These are phyloP conservation scores for Alternaria sp. DNA, from an alignment of 2,329 filamentous ascomycete genomes.

Conservation along the genomic window DNA sequence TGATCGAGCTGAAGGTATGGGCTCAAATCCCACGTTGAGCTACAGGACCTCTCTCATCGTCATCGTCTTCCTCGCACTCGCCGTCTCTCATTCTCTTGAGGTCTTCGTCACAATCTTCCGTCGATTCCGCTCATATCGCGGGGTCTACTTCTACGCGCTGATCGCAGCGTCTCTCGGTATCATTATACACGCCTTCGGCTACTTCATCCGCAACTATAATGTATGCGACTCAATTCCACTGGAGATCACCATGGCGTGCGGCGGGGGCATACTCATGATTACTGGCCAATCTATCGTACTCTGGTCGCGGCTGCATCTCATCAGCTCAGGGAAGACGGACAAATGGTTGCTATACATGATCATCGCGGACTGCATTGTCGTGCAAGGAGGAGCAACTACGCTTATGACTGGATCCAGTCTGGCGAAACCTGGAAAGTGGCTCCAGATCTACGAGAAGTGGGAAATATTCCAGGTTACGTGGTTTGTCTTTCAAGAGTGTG, in stretches of 20 bases:
- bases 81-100: constrained; percentile 30
- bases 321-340: constrained; percentile 15
- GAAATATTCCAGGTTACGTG: constrained; percentile 52
- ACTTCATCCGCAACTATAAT: constrained; percentile 21
- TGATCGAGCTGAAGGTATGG: constrained; percentile 15
- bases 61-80: constrained; percentile 24
- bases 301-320: constrained; percentile 59
- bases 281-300: constrained; percentile 68
- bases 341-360: constrained; percentile 63
- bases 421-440: constrained; percentile 12
- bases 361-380: constrained; percentile 41
- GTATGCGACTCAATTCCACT: constrained; percentile 36
- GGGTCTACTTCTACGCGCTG: constrained; percentile 27
- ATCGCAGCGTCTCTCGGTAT: constrained; percentile 24
- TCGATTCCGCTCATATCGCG: constrained; percentile 19
- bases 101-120: constrained; percentile 25
- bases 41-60: constrained; percentile 18
- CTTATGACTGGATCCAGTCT: constrained; percentile 60
- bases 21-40: constrained; percentile 6
- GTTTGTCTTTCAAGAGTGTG: constrained; percentile 51
- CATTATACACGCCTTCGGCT: constrained; percentile 20
- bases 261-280: constrained; percentile 66
- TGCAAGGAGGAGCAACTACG: constrained; percentile 61
- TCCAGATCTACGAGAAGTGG: constrained; percentile 34
- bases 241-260: constrained; percentile 52